Conservation (phyloP, 129 eudicot genomes). For the Ambrosia artemisiifolia region DNA sequence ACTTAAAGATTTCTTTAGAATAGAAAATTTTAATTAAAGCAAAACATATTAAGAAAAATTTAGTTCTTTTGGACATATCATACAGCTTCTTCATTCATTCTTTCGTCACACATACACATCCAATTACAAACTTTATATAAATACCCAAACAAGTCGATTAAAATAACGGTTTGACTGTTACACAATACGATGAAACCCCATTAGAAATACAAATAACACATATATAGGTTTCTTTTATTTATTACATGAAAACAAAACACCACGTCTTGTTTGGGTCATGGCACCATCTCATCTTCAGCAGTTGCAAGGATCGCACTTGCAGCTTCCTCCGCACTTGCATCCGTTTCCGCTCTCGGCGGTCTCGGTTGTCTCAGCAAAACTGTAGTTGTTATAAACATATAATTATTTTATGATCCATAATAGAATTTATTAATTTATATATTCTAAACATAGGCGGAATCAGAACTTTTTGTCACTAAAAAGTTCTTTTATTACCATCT, state of each 20-base stretch:
- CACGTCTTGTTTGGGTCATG: slow-evolving; percentile 24
- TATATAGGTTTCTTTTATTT: slow-evolving; percentile 24
- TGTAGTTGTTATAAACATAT: slow-evolving; percentile 16
- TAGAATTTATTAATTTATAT: too few species aligned
- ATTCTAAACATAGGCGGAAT: too few species aligned
- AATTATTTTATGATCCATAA: background rate
- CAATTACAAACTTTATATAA: slow-evolving; percentile 15
- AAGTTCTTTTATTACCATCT: too few species aligned
- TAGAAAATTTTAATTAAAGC: background rate
- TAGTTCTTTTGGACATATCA: background rate
- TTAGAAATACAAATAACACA: slow-evolving; percentile 23
- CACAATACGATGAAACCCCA: slow-evolving; percentile 24
- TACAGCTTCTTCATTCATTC: background rate
- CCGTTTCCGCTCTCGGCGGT: slow-evolving; percentile 44
- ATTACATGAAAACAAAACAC: slow-evolving; percentile 30
- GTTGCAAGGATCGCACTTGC: slow-evolving; percentile 71
- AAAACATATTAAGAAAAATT: background rate
- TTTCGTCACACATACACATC: background rate
- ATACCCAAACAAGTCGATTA: slow-evolving; percentile 26
- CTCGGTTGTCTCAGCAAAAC: slow-evolving; percentile 46
- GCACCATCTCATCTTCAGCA: slow-evolving; percentile 29
- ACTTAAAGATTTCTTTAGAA: too few species aligned
- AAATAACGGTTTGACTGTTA: slow-evolving; percentile 8
- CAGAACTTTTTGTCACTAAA: too few species aligned
- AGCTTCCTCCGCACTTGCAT: slow-evolving; percentile 61